Base-by-base conservation (phyloP, 495 filamentous ascomycete species). In the Penicillium bialowiezense region DNA sequence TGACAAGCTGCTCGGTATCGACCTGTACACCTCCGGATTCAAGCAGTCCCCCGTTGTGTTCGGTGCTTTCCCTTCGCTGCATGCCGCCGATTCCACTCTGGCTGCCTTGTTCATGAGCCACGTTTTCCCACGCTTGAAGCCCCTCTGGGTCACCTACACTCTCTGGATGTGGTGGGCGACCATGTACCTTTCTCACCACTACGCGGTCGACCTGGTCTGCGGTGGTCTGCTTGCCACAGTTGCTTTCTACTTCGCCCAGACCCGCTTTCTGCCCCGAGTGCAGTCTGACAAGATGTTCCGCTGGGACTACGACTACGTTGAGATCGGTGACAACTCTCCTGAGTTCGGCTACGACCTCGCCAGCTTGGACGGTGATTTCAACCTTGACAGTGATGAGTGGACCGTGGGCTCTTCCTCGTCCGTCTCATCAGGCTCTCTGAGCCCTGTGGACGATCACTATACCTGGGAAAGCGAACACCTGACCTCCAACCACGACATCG, bases 161-260 rank as follows among this genome's bases (percentile, higher is more conserved):
- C 75, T 85, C 44, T 97, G 91, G 91, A 84, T 97, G 60, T 95
- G 89, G 87, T 97, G 91, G 91, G 86, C 91, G n/a, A 97, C 91
- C 41, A 93, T 97, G 87, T 96, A 97, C 60, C 81, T 97, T 44
- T 91, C 89, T 35, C 91, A 97, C 68, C 91, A 97, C 68, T 97
- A 97, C 60, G 91, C 91, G 38, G 87, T 97, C 37, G 91, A 97
- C 68, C 73, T 97, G 37, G 86, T 96, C 40, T 89, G 84, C 46
- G 91, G 91, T 53, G 88, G 85, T 67, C 69, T 95, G 39, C 68
- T 96, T 41, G 88, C 91, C 44, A 85, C 80, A n/a, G 68, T 86
- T 29, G 73, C 82, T 17, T 97, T 90, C 74, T 92, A 88, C 69
- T 78, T 92, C 38, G 81, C 87, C 32, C 84, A 89, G 59, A 79